Base-by-base conservation (phyloP, 2,329 filamentous ascomycete genomes). In the Penicillium sclerotiorum region DNA sequence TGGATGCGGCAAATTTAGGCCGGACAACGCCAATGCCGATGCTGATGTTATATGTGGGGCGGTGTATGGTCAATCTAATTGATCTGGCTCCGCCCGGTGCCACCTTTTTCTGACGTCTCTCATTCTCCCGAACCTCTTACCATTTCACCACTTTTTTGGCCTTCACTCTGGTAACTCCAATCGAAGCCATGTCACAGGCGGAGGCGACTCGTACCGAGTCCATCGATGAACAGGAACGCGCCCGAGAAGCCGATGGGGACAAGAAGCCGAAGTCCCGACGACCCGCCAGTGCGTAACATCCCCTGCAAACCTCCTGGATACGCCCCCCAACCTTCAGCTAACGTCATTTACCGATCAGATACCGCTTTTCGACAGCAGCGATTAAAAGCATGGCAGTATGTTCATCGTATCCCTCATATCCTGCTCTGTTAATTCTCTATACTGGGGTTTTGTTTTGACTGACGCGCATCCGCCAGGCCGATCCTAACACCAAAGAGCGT, bases 361-460 rank as follows among this genome's bases (percentile, higher is more conserved):
- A 97, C 93, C 52, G 94, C 94, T 9, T 99, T 97, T 71, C 84
- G 94, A 64, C 94, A 99, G 71, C 94, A 99, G 75, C 86, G 94
- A 69, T 77, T 99, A 73, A 96, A 97, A 77, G 94, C 94, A 77
- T 99, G 94, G 94, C 94, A 99, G 88, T 95, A 80, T 74, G 90
- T 35, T 6, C 18, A 11, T 32, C 8, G 12, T 11, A 5, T n/a
- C 18, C 27, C 12, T n/a, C 12, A 12, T 3, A 17, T 17, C 8
- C 12, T 12, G 5, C 4, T 27, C 17, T 15, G n/a, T 22, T 22
- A 2, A 27, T 28, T 7, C 12, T 28, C 7, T 7, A 35, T 45
- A 33, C 21, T 33, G 37, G 15, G 17, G 20, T 21, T 41, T 49
- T n/a, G 25, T 33, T 22, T 47, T 9, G 46, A 40, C 57, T 60